Conservation (phyloP, 2,329 filamentous ascomycete genomes). For the Epichloe sp. region DNA sequence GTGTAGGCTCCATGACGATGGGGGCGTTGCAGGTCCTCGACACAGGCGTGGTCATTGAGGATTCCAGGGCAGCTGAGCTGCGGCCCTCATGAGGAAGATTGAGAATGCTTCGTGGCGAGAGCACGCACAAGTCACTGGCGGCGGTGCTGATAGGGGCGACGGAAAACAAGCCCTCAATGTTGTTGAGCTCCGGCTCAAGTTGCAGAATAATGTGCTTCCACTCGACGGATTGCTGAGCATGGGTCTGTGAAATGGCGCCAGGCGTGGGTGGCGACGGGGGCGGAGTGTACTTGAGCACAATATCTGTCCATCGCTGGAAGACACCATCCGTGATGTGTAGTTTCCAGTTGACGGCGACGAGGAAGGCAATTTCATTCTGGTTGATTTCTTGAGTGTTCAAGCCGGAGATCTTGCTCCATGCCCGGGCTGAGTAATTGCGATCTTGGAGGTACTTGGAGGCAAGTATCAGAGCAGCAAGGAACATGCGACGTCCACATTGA, state of each 20-base stretch:
- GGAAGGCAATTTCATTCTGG: slow-evolving; percentile 86
- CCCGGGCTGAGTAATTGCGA: slow-evolving; percentile 90
- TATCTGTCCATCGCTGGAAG: slow-evolving; percentile 88
- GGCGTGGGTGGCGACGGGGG: slow-evolving; percentile 48
- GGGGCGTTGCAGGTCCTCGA: slow-evolving; percentile 29
- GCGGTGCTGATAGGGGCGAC: slow-evolving; percentile 16
- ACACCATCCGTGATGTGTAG: slow-evolving; percentile 81
- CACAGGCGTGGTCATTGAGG: slow-evolving; percentile 25
- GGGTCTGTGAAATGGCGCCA: slow-evolving; percentile 28
- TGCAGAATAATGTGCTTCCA: slow-evolving; percentile 47
- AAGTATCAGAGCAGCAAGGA: slow-evolving; percentile 83
- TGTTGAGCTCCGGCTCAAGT: slow-evolving; percentile 44
- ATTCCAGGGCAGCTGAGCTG: slow-evolving; percentile 21
- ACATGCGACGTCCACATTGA: slow-evolving; percentile 95
- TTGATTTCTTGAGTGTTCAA: slow-evolving; percentile 89
- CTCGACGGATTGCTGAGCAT: slow-evolving; percentile 35
- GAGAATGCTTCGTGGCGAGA: slow-evolving; percentile 31
- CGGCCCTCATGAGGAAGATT: slow-evolving; percentile 27
- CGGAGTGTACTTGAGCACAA: slow-evolving; percentile 76
- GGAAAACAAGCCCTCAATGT: slow-evolving; percentile 39
- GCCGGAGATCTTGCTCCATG: slow-evolving; percentile 99
- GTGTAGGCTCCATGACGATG: slow-evolving; percentile 33
- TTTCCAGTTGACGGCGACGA: slow-evolving; percentile 83
- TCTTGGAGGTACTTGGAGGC: slow-evolving; percentile 98
- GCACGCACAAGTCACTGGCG: slow-evolving; percentile 21